Percentiles rank a stretch among this genome's conserved stretches.
Evolutionary conservation across 2,329 filamentous ascomycete genomes (phyloP).

Genomic region (Aspergillus eucalypticola): DNA sequence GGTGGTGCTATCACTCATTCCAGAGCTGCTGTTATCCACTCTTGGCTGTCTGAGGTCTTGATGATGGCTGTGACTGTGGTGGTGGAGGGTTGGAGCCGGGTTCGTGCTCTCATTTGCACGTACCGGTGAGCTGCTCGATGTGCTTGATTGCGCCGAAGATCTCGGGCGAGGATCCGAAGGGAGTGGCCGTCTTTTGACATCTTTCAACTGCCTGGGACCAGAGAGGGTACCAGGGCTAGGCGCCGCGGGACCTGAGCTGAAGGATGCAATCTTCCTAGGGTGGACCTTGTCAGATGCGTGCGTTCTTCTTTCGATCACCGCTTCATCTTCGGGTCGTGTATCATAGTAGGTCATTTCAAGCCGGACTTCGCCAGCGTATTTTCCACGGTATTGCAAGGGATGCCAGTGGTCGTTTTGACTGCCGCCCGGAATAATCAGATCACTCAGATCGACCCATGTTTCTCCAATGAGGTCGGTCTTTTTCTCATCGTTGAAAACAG

Average conservation of each 20-base stretch:
- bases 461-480: conserved; percentile 96
- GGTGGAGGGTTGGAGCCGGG: too few relatives aligned
- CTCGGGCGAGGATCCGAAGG: conserved; percentile 67
- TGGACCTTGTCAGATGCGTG: conserved; percentile 40
- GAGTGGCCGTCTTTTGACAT: conserved; percentile 79
- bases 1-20: conserved; percentile 26
- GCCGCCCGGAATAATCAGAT: conserved; percentile 79
- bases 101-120: too few relatives aligned
- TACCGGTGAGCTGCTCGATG: too few relatives aligned
- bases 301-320: conserved; percentile 57
- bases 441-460: conserved; percentile 79
- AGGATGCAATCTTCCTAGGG: conserved; percentile 24
- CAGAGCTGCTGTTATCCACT: conserved; percentile 28
- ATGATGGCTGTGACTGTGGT: conserved; percentile 11
- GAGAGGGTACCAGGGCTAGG: conserved; percentile 27
- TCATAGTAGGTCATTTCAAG: conserved; percentile 98
- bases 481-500: conserved; percentile 97
- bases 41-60: conserved; percentile 38
- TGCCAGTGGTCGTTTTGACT: conserved; percentile 97
- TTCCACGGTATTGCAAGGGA: conserved; percentile 79
- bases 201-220: conserved; percentile 56
- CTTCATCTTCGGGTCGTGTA: conserved; percentile 77
- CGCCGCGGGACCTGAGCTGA: conserved; percentile 13
- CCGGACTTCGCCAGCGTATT: conserved; percentile 92
- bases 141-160: too few relatives aligned